Evolutionary conservation across 331 rosid species (phyloP).

Genomic region (Pyrus hybrid): DNA sequence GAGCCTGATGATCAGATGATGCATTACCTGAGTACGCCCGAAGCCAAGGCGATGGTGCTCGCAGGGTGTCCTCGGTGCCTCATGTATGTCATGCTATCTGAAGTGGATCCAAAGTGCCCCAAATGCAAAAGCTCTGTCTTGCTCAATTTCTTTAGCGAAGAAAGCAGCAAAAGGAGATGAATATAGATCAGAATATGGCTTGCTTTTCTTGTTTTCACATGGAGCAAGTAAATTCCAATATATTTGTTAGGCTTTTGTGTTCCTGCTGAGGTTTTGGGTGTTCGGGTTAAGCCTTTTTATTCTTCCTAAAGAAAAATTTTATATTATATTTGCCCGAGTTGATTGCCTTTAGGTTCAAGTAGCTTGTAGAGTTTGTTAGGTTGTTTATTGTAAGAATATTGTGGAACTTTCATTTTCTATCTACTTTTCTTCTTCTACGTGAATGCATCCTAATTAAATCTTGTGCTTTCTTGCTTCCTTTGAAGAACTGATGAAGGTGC

Average conservation of each 20-base stretch:
- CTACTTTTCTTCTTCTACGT: no score
- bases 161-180: neutral
- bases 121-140: slow-evolving; percentile 11
- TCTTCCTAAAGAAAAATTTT: no score
- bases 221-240: neutral
- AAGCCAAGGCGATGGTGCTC: slow-evolving; percentile 7
- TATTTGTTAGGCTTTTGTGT: neutral
- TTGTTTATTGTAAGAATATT: no score
- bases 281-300: no score
- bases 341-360: no score
- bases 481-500: no score
- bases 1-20: neutral
- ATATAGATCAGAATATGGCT: neutral
- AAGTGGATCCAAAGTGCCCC: slow-evolving; percentile 10
- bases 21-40: neutral
- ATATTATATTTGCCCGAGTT: no score
- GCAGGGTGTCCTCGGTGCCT: slow-evolving; percentile 18
- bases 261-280: no score
- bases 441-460: no score
- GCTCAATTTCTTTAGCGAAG: slow-evolving; percentile 1
- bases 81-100: slow-evolving; percentile 17
- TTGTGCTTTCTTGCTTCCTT: no score
- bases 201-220: neutral
- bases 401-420: no score
- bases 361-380: no score